These are phyloP conservation scores for Populus hybrid DNA, from an alignment of 441 rosid genomes.

Conservation along the genomic window DNA sequence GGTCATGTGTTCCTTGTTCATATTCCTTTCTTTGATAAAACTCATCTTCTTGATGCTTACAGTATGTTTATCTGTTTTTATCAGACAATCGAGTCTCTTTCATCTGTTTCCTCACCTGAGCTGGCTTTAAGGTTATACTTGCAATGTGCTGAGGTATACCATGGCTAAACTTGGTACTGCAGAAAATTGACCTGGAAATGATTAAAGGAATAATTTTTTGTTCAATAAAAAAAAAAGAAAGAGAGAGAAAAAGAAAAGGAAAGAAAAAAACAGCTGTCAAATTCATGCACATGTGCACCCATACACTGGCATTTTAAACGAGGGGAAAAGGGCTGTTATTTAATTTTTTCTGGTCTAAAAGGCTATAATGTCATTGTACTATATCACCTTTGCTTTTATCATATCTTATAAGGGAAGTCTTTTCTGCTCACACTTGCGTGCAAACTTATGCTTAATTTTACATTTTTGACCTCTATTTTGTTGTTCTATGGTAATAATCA, in stretches of 20 bases:
- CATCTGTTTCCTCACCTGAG: constrained; percentile 77
- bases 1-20: neutral
- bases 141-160: constrained; percentile 95
- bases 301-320: neutral
- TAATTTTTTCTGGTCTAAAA: neutral
- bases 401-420: neutral
- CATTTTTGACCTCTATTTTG: constrained; percentile 11
- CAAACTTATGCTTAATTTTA: neutral
- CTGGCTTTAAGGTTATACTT: constrained; percentile 79
- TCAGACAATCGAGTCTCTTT: constrained; percentile 84
- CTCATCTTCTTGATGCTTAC: constrained; percentile 6
- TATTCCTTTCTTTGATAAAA: neutral
- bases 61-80: constrained; percentile 9
- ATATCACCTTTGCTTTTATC: neutral
- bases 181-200: neutral
- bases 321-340: neutral
- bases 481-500: constrained; percentile 28
- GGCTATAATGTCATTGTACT: neutral
- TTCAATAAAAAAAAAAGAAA: neutral
- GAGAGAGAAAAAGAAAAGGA: too few species aligned
- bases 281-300: neutral
- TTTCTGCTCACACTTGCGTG: neutral
- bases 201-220: neutral
- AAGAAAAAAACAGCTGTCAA: neutral
- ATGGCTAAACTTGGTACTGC: constrained; percentile 3